Percentiles rank a stretch among this genome's conserved stretches.
phyloP scores from a whole-genome alignment of 768 basidiomycete species.

The Suillus americanus region DNA sequence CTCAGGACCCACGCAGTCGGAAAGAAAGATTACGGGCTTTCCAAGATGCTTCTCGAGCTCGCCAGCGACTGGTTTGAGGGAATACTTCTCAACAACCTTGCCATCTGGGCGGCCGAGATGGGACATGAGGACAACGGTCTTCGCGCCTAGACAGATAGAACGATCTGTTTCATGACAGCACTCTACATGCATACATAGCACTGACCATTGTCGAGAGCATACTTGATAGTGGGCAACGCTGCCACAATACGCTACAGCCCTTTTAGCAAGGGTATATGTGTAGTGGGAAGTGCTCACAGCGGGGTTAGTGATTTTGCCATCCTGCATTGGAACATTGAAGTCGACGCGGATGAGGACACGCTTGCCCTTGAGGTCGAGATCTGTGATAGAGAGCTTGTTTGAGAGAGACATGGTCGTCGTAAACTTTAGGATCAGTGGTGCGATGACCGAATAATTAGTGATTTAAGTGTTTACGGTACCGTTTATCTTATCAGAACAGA shows the following conservation, averaged over 20 bases:
- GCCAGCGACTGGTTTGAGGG: constrained; percentile 80
- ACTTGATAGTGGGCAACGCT: constrained; percentile 92
- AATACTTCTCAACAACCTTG: constrained; percentile 84
- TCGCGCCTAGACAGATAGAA: constrained; percentile 54
- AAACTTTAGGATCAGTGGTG: constrained; percentile 10
- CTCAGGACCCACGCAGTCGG: constrained; percentile 83
- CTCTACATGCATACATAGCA: not conserved
- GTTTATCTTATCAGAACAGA: constrained; percentile 15
- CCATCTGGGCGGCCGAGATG: constrained; percentile 98
- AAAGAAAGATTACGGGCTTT: constrained; percentile 75
- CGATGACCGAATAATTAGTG: constrained; percentile 16
- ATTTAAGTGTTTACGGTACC: not conserved
- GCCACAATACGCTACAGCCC: constrained; percentile 86
- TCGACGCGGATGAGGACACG: constrained; percentile 94
- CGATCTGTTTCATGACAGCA: not conserved
- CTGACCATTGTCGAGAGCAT: constrained; percentile 83
- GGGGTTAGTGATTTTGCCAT: constrained; percentile 93
- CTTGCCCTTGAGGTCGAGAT: constrained; percentile 83
- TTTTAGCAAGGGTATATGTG: constrained; percentile 12
- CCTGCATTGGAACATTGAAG: constrained; percentile 92
- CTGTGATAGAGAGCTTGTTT: constrained; percentile 91
- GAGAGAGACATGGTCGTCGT: constrained; percentile 81
- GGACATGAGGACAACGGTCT: constrained; percentile 90
- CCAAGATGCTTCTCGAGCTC: constrained; percentile 76
- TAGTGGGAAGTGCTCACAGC: constrained; percentile 59